A percentile compares a stretch with the other conserved stretches of the same genome.
These are phyloP conservation scores for Aspergillus affinis DNA, from an alignment of 495 filamentous ascomycete species.

Conservation along the genomic window DNA sequence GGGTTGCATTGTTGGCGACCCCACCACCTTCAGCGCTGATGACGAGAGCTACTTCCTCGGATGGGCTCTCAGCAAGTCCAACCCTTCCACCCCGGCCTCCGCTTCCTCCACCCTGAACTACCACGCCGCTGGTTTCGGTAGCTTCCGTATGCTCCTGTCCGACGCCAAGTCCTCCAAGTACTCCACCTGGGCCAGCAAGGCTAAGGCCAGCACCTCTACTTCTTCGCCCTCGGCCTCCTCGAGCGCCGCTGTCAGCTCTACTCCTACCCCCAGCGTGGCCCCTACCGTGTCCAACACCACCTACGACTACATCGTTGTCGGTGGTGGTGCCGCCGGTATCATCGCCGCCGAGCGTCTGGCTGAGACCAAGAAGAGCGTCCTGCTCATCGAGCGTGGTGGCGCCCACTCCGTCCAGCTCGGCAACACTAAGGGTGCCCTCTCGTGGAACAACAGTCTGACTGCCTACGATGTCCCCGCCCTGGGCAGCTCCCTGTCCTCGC, in stretches of 20 bases:
- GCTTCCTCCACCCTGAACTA: conserved; percentile 21
- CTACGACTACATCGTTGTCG: conserved; percentile 26
- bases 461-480: conserved; percentile 74
- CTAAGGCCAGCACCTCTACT: conserved; percentile 7
- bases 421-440: conserved; percentile 15
- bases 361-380: conserved; percentile 47
- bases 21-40: conserved; percentile 19
- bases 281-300: conserved; percentile 16
- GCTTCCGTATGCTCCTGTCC: conserved; percentile 28
- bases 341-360: conserved; percentile 61
- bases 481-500: conserved; percentile 58
- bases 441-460: conserved; percentile 47
- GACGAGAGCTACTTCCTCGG: conserved; percentile 24
- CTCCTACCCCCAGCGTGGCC: conserved; percentile 11
- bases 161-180: conserved; percentile 28
- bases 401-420: conserved; percentile 19
- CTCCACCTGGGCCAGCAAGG: conserved; percentile 29
- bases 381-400: conserved; percentile 32
- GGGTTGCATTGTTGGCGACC: conserved; percentile 27
- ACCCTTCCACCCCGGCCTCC: conserved; percentile 19
- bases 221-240: conserved; percentile 11
- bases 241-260: conserved; percentile 8
- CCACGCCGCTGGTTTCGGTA: conserved; percentile 36
- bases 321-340: conserved; percentile 27
- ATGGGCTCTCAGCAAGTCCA: conserved; percentile 27